Percentiles rank a stretch among this genome's conserved stretches.
Conservation (phyloP, 352 stramenopile species). For the Phytophthora megakarya region DNA sequence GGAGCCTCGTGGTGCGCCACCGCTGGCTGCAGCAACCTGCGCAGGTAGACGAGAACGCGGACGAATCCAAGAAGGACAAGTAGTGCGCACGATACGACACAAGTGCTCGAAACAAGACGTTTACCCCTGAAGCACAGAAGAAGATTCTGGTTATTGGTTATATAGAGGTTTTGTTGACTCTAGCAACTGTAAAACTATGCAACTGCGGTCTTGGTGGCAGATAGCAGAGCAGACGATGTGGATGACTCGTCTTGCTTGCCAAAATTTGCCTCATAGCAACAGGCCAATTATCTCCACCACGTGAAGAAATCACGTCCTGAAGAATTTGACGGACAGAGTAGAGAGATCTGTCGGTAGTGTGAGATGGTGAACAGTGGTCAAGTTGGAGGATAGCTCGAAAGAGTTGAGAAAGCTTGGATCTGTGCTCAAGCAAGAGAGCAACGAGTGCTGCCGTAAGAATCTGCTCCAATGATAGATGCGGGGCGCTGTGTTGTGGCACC, state of each 20-base stretch:
- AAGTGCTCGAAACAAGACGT: background rate
- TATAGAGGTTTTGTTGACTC: slow-evolving; percentile 18
- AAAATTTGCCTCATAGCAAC: slow-evolving; percentile 12
- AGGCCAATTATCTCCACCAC: slow-evolving; percentile 27
- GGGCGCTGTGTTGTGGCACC: too few relatives aligned
- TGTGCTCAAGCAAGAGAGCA: slow-evolving; percentile 13
- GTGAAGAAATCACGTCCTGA: too few relatives aligned
- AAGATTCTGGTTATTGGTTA: slow-evolving; percentile 23
- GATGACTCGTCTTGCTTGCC: slow-evolving; percentile 2
- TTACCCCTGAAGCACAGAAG: slow-evolving; percentile 1
- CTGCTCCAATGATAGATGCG: slow-evolving; percentile 43
- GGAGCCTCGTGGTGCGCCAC: slow-evolving; percentile 79
- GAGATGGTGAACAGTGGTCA: background rate
- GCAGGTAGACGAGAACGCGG: background rate
- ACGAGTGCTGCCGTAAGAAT: slow-evolving; percentile 27
- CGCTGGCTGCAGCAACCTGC: slow-evolving; percentile 60
- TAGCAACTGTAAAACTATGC: background rate
- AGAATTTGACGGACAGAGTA: too few relatives aligned
- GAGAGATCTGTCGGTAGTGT: background rate
- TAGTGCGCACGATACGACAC: slow-evolving; percentile 3
- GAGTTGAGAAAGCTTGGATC: slow-evolving; percentile 16
- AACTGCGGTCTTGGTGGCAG: too few relatives aligned
- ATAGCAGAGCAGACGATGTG: slow-evolving; percentile 12
- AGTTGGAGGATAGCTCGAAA: slow-evolving; percentile 21
- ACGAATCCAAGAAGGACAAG: slow-evolving; percentile 40